Evolutionary conservation across 345 rosid genomes (phyloP).

Genomic region (Carallia pectinifolia): DNA sequence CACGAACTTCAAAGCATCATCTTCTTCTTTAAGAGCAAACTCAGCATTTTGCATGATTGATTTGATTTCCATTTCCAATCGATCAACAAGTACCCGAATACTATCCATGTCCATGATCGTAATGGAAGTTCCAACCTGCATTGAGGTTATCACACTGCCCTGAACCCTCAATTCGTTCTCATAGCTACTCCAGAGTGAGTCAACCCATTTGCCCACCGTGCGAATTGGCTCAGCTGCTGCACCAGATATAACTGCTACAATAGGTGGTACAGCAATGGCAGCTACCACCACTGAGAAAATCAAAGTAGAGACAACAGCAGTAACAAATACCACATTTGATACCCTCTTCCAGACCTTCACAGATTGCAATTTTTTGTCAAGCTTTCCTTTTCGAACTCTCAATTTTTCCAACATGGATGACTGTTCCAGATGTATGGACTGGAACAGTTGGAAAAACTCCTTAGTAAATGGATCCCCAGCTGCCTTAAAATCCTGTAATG

Average conservation of each 20-base stretch:
- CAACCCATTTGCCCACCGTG: slow-evolving; percentile 11
- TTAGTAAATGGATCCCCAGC: too few species aligned
- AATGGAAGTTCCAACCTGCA: too few species aligned
- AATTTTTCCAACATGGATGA: too few species aligned
- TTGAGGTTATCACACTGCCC: too few species aligned
- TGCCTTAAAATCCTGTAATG: too few species aligned
- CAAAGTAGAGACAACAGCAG: slow-evolving; percentile 67
- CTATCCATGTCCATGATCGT: too few species aligned
- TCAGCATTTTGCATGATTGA: slow-evolving; percentile 47
- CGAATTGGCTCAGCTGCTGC: slow-evolving; percentile 69
- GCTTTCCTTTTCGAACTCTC: too few species aligned
- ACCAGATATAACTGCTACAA: slow-evolving; percentile 61
- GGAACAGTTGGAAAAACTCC: too few species aligned
- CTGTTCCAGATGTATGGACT: too few species aligned
- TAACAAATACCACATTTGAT: slow-evolving; percentile 64
- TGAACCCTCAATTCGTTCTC: too few species aligned
- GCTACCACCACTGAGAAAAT: slow-evolving; percentile 90
- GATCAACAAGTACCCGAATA: slow-evolving; percentile 22
- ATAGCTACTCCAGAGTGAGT: too few species aligned
- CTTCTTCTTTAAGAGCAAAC: slow-evolving; percentile 47
- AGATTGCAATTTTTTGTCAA: too few species aligned
- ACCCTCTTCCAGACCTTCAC: slow-evolving; percentile 14
- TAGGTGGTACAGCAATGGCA: slow-evolving; percentile 75
- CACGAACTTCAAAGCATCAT: slow-evolving; percentile 52
- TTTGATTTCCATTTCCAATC: slow-evolving; percentile 55